phyloP scores from a whole-genome alignment of 2,329 filamentous ascomycete species.

The Nemania sp. region DNA sequence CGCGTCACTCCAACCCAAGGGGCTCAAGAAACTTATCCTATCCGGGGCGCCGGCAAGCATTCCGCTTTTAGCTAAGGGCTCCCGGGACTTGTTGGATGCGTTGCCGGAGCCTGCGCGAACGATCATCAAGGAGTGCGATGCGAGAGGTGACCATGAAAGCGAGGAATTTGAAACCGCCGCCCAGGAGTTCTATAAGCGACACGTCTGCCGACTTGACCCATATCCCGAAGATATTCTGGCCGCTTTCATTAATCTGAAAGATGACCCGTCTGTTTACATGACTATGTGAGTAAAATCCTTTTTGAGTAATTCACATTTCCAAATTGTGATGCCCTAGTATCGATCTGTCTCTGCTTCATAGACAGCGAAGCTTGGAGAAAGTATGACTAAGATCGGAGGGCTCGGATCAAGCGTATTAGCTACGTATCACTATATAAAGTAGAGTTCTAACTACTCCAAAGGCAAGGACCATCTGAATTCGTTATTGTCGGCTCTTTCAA shows the following conservation, averaged over 20 bases:
- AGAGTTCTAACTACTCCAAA: conserved; percentile 15
- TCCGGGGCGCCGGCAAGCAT: conserved; percentile 14
- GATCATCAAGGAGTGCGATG: conserved; percentile 33
- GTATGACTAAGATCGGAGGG: neutral
- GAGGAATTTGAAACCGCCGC: conserved; percentile 31
- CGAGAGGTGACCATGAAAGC: conserved; percentile 34
- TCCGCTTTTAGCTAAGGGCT: conserved; percentile 9
- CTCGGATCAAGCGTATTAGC: neutral
- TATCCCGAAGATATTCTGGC: conserved; percentile 25
- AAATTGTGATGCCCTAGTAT: neutral
- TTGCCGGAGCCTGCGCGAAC: conserved; percentile 26
- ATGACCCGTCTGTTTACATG: conserved; percentile 35
- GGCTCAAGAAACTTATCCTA: conserved; percentile 24
- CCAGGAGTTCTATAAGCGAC: conserved; percentile 27
- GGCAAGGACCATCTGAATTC: conserved; percentile 49
- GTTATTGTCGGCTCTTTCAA: conserved; percentile 40
- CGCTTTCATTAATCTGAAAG: conserved; percentile 31
- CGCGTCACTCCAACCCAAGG: neutral
- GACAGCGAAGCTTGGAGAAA: neutral
- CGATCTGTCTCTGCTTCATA: neutral
- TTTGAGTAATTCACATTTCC: neutral
- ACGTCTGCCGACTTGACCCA: conserved; percentile 38
- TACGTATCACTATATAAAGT: neutral
- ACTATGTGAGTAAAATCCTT: conserved; percentile 42
- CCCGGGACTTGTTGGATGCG: conserved; percentile 4